Evolutionary conservation across 202 grass and related monocot genomes (phyloP), one percentile per base, ranked within the genome.

Genomic region (Alloteropsis angusta): DNA sequence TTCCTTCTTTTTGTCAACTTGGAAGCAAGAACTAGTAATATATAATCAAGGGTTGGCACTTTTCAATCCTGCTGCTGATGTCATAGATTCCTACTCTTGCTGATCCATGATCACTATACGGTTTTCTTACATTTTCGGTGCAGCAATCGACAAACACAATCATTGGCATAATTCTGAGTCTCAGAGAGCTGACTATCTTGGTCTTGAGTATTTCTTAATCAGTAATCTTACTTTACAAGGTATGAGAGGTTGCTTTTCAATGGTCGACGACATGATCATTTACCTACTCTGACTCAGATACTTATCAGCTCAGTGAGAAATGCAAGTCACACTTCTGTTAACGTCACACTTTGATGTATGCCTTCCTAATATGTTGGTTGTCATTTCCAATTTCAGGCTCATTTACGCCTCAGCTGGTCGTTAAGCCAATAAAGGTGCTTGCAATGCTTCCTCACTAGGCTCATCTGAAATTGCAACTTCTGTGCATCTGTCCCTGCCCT

Each of bases 401-500:
- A 18, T 50, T 50, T 17, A 53, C 6, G 50, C 21, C 53, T 56
- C 22, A 12, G 53, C 9, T 11, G 9, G 9, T 4, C 2, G 10
- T 56, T 56, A 56, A 56, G 53, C 21, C 53, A 56, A 56, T 56
- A 56, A 56, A 25, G 53, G 22, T 2, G 53, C 22, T 56, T 25
- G 53, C 53, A 56, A 56, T 56, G 53, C 53, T 25, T 56, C 21
- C 4, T 56, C 53, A 56, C 22, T 23, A 25, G 53, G 53, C 53
- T 25, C 52, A 55, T 22, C 52, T 55, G 52, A 10, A 55, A 55
- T 19, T 56, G 53, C 53, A 25, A 56, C 53, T 56, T 56, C 53
- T 25, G 53, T 56, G 37, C 36, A 22, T 78, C 74, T 85, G 41
- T 74, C 34, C 7, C 37, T 19, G n/a, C 49, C 70, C 35, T 87